Base-by-base conservation (phyloP, 1,284 basidiomycete species). In the Trametes versicolor region DNA sequence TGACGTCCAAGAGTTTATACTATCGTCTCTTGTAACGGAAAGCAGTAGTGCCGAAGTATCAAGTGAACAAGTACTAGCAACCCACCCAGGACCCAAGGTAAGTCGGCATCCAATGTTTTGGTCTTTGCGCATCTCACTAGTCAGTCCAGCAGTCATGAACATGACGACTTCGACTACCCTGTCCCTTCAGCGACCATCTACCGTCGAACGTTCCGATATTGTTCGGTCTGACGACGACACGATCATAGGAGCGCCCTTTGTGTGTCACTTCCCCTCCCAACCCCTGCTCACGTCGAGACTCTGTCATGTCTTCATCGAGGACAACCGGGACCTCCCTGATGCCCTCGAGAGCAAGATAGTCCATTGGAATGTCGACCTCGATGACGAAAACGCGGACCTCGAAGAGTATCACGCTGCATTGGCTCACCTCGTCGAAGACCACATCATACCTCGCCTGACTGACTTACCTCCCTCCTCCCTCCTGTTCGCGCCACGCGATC, bases 321-420 rank as follows among this genome's bases (percentile, higher is more conserved):
- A 52, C n/a, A 52, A 52, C 32, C 19, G 19, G 1, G 50, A 52
- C 50, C 2, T 52, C 29, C 50, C 50, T 21, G 50, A 52, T 7
- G 50, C 34, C 15, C 50, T 17, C n/a, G 50, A 52, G 13, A 52
- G 34, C 50, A n/a, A n/a, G 50, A 36, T 52, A n/a, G 32, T 52
- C 12, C 29, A 13, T 17, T 52, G 32, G 32, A 17, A 34, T 29
- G 19, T 36, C 29, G 17, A 52, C 21, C 34, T 19, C 29, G 15
- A 52, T 32, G 50, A 52, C 7, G 27, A 29, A 3, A 32, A 52
- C 19, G 47, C 21, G 25, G 50, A 51, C 10, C 10, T 43, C 3
- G 17, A 19, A 17, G 19, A 7, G 41, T n/a, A 43, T 17, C 41
- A 17, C 41, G 19, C 15, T 4, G 41, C 41, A 4, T 17, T 43